A percentile compares a stretch with the other conserved stretches of the same genome.
phyloP scores from a whole-genome alignment of 2,329 filamentous ascomycete species.

The Emydomyces testavorans region DNA sequence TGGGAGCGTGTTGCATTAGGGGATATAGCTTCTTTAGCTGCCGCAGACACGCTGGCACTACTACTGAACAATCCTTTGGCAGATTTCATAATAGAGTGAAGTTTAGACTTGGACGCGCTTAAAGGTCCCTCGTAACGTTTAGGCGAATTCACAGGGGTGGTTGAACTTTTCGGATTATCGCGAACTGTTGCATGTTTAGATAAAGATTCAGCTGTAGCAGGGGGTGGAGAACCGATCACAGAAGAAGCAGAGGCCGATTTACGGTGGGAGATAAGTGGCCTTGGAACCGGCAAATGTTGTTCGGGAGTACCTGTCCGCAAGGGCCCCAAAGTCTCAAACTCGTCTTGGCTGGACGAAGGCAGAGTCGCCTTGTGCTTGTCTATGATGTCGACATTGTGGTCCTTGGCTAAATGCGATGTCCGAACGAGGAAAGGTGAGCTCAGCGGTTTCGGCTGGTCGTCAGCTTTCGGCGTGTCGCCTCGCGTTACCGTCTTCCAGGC shows the following conservation, averaged over 20 bases:
- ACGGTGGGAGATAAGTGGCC: slow-evolving; percentile 37
- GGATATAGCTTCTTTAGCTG: slow-evolving; percentile 46
- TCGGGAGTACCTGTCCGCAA: slow-evolving; percentile 14
- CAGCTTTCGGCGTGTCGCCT: slow-evolving; percentile 34
- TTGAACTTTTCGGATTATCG: slow-evolving; percentile 44
- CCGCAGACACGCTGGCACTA: slow-evolving; percentile 49
- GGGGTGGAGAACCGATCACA: slow-evolving; percentile 42
- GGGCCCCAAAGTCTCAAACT: slow-evolving; percentile 7
- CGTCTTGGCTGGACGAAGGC: slow-evolving; percentile 2
- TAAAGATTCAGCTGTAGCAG: slow-evolving; percentile 32
- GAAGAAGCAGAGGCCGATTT: slow-evolving; percentile 54
- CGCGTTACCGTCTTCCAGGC: slow-evolving; percentile 20
- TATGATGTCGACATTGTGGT: background rate
- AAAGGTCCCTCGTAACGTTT: slow-evolving; percentile 61
- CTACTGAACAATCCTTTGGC: slow-evolving; percentile 79
- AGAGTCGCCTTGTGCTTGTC: slow-evolving; percentile 1
- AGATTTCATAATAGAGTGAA: slow-evolving; percentile 81
- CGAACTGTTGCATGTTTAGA: slow-evolving; percentile 54
- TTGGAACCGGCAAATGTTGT: slow-evolving; percentile 15
- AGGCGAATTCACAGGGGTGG: slow-evolving; percentile 48
- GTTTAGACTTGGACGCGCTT: slow-evolving; percentile 83
- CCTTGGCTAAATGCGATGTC: slow-evolving; percentile 1
- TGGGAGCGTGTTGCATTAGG: slow-evolving; percentile 28
- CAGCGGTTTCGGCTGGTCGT: background rate
- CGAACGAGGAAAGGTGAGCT: slow-evolving; percentile 11